These are phyloP conservation scores for Chromera velia DNA, from an alignment of 73 alveolate species.

Conservation along the genomic window DNA sequence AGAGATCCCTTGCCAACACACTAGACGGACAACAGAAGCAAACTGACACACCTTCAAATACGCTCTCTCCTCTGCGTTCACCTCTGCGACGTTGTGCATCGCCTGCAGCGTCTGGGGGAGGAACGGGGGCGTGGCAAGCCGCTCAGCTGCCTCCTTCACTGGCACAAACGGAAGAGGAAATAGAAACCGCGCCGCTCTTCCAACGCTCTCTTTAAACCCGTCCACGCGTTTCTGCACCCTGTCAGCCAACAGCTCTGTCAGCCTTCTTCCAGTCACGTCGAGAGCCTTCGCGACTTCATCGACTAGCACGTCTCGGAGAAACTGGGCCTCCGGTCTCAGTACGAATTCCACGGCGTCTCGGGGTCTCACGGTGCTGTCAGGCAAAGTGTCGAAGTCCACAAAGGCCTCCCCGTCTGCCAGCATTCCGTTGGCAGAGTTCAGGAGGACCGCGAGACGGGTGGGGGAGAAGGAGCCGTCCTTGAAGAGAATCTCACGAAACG, in stretches of 20 bases:
- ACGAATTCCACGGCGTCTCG: background rate
- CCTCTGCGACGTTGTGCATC: too few relatives aligned
- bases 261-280: background rate
- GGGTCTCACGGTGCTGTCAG: background rate
- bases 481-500: background rate
- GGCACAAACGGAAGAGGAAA: too few relatives aligned
- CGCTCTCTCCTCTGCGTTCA: too few relatives aligned
- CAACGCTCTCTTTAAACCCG: too few relatives aligned
- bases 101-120: too few relatives aligned
- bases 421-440: background rate
- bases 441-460: background rate
- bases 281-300: background rate
- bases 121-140: too few relatives aligned
- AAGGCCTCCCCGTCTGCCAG: background rate
- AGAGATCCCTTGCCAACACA: too few relatives aligned
- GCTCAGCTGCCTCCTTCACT: too few relatives aligned
- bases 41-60: too few relatives aligned
- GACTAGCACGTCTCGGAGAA: background rate
- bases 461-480: background rate
- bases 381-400: background rate
- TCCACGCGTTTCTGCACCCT: too few relatives aligned
- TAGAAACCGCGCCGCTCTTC: too few relatives aligned
- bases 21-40: too few relatives aligned
- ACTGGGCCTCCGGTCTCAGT: background rate
- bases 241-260: background rate